Evolutionary conservation across 805 yeast genomes (phyloP), one percentile per base, ranked within the genome.

Genomic region (Metschnikowia picachoensis): DNA sequence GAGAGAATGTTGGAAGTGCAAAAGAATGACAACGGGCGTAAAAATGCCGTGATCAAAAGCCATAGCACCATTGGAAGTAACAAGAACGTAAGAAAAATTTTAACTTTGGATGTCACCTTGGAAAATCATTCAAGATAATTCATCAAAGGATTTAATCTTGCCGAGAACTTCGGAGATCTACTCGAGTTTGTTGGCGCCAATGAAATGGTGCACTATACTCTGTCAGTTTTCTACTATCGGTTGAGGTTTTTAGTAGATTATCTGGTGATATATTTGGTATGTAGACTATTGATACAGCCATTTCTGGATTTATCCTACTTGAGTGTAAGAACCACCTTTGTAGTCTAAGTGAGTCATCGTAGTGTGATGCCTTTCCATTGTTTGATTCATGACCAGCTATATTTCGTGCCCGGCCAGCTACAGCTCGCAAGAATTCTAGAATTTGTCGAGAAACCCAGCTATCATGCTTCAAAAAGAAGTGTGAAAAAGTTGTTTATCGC

Each of bases 391-490:
- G n/a, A n/a, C n/a, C n/a, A n/a, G n/a, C n/a, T n/a, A n/a, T n/a
- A n/a, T n/a, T n/a, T n/a, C n/a, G n/a, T n/a, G n/a, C n/a, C n/a
- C n/a, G n/a, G n/a, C n/a, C n/a, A n/a, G n/a, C n/a, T n/a, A n/a
- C n/a, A n/a, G n/a, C n/a, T n/a, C n/a, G n/a, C n/a, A n/a, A n/a
- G n/a, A n/a, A n/a, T n/a, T n/a, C n/a, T n/a, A n/a, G n/a, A n/a
- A n/a, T n/a, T n/a, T n/a, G n/a, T n/a, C n/a, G n/a, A n/a, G n/a
- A n/a, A n/a, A n/a, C n/a, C n/a, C n/a, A n/a, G n/a, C n/a, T n/a
- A n/a, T n/a, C n/a, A n/a, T n/a, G 51, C 52, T 2, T 42, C 41
- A 20, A 52, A 52, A 40, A 47, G 47, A 2, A 53, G 56, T 2
- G 32, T 47, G 20, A 47, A 39, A 27, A 32, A 43, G 20, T 52